A percentile compares a stretch with the other conserved stretches of the same genome.
phyloP scores from a whole-genome alignment of 164 flowering plant genomes.

The grape (Vitis vinifera) region ASM3070453v1 NC_081820.1:331501-332000 shows the following conservation, averaged over 20 bases:
- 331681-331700: too few relatives aligned
- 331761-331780: slow-evolving; percentile 3
- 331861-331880: slow-evolving; percentile 76
- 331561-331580: too few relatives aligned
- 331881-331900: slow-evolving; percentile 69
- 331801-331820: slow-evolving; percentile 84
- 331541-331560: too few relatives aligned
- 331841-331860: slow-evolving; percentile 82
- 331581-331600: too few relatives aligned
- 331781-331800: slow-evolving; percentile 64
- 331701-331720: background rate
- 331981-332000: background rate
- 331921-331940: background rate
- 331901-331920: slow-evolving; percentile 55
- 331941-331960: background rate
- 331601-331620: too few relatives aligned
- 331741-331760: background rate
- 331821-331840: slow-evolving; percentile 82
- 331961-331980: background rate
- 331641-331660: too few relatives aligned
- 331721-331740: too few relatives aligned
- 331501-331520: background rate
- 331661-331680: too few relatives aligned
- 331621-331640: too few relatives aligned
- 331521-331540: too few relatives aligned